Conservation (phyloP, 495 filamentous ascomycete genomes). For the Pyronema domesticum region DNA sequence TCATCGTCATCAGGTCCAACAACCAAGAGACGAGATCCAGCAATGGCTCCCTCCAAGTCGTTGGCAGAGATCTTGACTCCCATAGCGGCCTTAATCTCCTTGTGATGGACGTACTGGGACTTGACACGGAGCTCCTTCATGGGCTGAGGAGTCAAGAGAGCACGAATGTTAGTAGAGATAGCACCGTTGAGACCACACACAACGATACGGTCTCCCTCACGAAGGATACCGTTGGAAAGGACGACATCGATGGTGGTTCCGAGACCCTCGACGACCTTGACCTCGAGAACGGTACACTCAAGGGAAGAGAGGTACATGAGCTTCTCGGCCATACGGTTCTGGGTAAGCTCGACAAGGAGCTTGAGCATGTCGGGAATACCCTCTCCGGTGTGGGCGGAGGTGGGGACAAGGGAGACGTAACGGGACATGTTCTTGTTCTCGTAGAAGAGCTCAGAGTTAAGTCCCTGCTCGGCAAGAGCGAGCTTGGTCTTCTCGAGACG, state of each 20-base stretch:
- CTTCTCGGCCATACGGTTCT: slow-evolving; percentile 93
- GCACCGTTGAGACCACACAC: slow-evolving; percentile 88
- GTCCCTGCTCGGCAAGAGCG: slow-evolving; percentile 85
- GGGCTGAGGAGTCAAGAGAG: slow-evolving; percentile 84
- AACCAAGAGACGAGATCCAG: slow-evolving; percentile 83
- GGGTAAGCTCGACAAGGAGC: slow-evolving; percentile 74
- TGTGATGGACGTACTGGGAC: slow-evolving; percentile 92
- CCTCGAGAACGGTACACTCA: slow-evolving; percentile 93
- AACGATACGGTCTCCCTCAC: slow-evolving; percentile 86
- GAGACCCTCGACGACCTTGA: slow-evolving; percentile 96
- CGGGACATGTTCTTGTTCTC: slow-evolving; percentile 95
- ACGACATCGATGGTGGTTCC: slow-evolving; percentile 98
- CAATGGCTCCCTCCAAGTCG: slow-evolving; percentile 89
- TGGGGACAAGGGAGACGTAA: slow-evolving; percentile 87
- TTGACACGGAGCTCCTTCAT: slow-evolving; percentile 90
- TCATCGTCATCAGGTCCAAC: slow-evolving; percentile 92
- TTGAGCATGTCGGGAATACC: slow-evolving; percentile 99
- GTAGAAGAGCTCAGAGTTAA: slow-evolving; percentile 92
- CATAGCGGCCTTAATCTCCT: slow-evolving; percentile 93
- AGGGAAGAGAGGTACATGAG: slow-evolving; percentile 98
- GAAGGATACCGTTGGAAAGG: slow-evolving; percentile 84
- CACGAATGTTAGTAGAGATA: slow-evolving; percentile 88
- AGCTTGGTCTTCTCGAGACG: slow-evolving; percentile 81
- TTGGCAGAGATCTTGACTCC: slow-evolving; percentile 98
- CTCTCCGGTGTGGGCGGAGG: slow-evolving; percentile 92